Evolutionary conservation across 106 monocot species (phyloP).

Genomic region (Dioscorea dumetorum): DNA sequence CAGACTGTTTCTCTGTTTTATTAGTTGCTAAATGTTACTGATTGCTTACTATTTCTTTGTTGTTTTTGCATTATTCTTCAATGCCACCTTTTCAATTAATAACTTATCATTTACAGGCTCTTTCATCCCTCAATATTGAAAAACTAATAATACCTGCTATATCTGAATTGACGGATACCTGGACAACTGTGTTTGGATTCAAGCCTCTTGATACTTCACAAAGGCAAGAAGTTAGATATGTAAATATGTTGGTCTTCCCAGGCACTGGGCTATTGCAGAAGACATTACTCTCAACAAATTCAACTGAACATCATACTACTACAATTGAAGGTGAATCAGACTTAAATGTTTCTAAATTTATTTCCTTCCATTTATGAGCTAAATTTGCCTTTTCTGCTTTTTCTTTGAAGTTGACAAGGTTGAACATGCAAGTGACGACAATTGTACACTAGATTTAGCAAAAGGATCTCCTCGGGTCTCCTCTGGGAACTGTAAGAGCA

Average conservation of each 20-base stretch:
- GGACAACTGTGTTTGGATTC: slow-evolving; percentile 76
- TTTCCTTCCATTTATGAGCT: background rate
- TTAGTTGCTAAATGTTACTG: too few relatives aligned
- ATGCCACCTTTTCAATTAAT: background rate
- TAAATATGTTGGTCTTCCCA: slow-evolving; percentile 82
- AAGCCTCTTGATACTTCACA: slow-evolving; percentile 46
- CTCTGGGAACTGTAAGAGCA: background rate
- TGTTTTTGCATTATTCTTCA: background rate
- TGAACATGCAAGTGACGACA: slow-evolving; percentile 1
- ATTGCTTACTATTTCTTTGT: background rate
- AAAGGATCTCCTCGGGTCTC: slow-evolving; percentile 1
- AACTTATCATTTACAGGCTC: slow-evolving; percentile 48
- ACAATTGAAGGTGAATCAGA: slow-evolving; percentile 21
- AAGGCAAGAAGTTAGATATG: slow-evolving; percentile 52
- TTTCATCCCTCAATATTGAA: slow-evolving; percentile 56
- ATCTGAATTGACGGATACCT: slow-evolving; percentile 70
- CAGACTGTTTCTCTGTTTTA: background rate
- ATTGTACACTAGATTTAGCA: background rate
- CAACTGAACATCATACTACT: slow-evolving; percentile 8
- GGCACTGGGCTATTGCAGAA: slow-evolving; percentile 70
- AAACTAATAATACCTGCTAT: slow-evolving; percentile 92
- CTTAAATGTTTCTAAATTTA: background rate
- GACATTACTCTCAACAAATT: slow-evolving; percentile 26
- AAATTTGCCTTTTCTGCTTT: background rate
- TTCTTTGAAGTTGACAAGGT: slow-evolving; percentile 1